Percentiles rank a stretch among this genome's conserved stretches.
These are phyloP conservation scores for Fraxinus sp. DNA, from an alignment of 305 asterid genomes.

Conservation along the genomic window DNA sequence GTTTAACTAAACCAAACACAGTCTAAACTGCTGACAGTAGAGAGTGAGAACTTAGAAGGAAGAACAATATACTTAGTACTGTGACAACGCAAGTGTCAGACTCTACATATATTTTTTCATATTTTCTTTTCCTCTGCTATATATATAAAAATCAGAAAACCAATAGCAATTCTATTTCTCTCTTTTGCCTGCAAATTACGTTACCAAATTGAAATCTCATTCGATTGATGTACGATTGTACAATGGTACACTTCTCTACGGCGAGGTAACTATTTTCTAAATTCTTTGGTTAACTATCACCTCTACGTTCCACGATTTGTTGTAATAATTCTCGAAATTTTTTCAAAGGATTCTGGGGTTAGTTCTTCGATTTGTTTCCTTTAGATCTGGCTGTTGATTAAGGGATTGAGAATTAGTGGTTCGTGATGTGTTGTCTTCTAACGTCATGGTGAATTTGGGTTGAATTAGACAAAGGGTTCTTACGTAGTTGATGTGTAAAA, in stretches of 20 bases:
- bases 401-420: constrained; percentile 27
- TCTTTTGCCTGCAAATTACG: constrained; percentile 36
- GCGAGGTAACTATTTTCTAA: constrained; percentile 39
- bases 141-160: constrained; percentile 21
- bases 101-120: background rate
- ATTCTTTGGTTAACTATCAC: background rate
- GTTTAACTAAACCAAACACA: background rate
- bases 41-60: background rate
- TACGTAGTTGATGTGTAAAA: constrained; percentile 29
- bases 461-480: constrained; percentile 30
- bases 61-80: background rate
- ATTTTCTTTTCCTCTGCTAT: background rate
- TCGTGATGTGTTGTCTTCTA: constrained; percentile 19
- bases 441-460: constrained; percentile 35
- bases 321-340: background rate
- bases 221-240: constrained; percentile 29
- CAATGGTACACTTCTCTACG: constrained; percentile 17
- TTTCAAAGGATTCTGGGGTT: constrained; percentile 24
- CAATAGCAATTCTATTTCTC: constrained; percentile 18
- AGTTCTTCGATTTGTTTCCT: constrained; percentile 27
- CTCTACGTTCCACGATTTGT: background rate
- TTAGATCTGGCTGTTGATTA: constrained; percentile 57
- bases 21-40: background rate
- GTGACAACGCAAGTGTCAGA: background rate
- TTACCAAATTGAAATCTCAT: constrained; percentile 14